Conservation (phyloP, 1,139 yeast genomes). For the Eremothecium coryli region DNA sequence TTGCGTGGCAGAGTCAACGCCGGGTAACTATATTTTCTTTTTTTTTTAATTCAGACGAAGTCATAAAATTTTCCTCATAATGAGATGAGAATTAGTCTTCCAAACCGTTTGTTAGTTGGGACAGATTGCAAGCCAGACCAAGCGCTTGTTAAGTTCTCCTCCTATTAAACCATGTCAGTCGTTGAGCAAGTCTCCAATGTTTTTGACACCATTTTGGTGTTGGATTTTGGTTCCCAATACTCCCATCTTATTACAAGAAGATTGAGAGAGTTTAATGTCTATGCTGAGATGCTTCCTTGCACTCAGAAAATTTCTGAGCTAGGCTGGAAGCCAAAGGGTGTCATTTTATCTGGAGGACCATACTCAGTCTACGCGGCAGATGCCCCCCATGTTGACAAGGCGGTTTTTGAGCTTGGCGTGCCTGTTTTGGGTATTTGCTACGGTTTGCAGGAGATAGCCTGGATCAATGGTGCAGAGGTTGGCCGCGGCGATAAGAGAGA, state of each 20-base stretch:
- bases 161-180: constrained; percentile 7
- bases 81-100: no score
- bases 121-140: no score
- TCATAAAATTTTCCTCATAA: no score
- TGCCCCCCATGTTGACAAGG: constrained; percentile 97
- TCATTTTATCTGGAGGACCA: constrained; percentile 94
- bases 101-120: no score
- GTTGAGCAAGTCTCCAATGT: constrained; percentile 58
- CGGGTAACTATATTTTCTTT: no score
- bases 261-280: constrained; percentile 93
- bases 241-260: constrained; percentile 96
- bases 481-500: constrained; percentile 97
- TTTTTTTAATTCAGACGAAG: no score
- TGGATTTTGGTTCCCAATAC: constrained; percentile 98
- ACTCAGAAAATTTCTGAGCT: constrained; percentile 91
- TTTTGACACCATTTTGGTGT: constrained; percentile 92
- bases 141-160: no score
- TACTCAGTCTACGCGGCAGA: constrained; percentile 93
- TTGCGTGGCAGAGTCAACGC: no score
- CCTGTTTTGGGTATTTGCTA: constrained; percentile 97
- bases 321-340: constrained; percentile 93
- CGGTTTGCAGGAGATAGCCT: constrained; percentile 98
- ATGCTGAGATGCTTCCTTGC: constrained; percentile 99
- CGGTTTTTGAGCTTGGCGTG: constrained; percentile 76
- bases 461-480: constrained; percentile 95